phyloP scores from a whole-genome alignment of 1,284 basidiomycete species.

The Peniophora sp. region DNA sequence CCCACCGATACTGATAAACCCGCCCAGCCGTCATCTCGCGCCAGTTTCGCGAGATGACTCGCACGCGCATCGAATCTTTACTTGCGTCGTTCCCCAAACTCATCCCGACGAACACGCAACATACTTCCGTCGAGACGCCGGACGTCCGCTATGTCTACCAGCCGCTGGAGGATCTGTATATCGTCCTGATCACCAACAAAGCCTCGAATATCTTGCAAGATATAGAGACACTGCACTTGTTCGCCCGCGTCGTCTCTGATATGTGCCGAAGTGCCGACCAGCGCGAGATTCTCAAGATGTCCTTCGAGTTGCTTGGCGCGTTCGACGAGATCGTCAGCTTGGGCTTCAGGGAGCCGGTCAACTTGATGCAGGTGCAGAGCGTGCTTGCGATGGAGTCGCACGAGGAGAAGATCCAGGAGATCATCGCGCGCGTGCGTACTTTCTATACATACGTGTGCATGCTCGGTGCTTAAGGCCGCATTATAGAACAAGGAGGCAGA shows the following conservation, averaged over 20 bases:
- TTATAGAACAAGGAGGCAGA: constrained; percentile 95
- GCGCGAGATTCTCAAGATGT: constrained; percentile 83
- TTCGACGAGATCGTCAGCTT: constrained; percentile 96
- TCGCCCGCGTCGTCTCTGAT: constrained; percentile 91
- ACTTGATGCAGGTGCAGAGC: constrained; percentile 85
- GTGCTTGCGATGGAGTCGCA: constrained; percentile 98
- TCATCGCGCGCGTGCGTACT: constrained; percentile 79
- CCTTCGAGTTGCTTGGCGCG: constrained; percentile 92
- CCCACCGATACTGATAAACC: not conserved
- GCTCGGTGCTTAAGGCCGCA: constrained; percentile 1
- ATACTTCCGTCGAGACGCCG: constrained; percentile 90
- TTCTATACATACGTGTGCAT: not conserved
- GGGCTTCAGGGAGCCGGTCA: constrained; percentile 93
- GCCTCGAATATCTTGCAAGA: constrained; percentile 98
- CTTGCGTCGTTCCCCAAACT: constrained; percentile 97
- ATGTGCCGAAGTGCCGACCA: constrained; percentile 85
- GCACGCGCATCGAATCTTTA: constrained; percentile 89
- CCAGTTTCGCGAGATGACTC: constrained; percentile 92
- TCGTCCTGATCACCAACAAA: constrained; percentile 97
- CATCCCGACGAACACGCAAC: constrained; percentile 94
- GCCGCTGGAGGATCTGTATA: constrained; percentile 96
- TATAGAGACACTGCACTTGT: constrained; percentile 92
- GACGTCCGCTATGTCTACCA: constrained; percentile 98
- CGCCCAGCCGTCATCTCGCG: constrained; percentile 86
- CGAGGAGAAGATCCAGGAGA: constrained; percentile 99